Conservation (phyloP, 768 basidiomycete species). For the Pisolithus orientalis region DNA sequence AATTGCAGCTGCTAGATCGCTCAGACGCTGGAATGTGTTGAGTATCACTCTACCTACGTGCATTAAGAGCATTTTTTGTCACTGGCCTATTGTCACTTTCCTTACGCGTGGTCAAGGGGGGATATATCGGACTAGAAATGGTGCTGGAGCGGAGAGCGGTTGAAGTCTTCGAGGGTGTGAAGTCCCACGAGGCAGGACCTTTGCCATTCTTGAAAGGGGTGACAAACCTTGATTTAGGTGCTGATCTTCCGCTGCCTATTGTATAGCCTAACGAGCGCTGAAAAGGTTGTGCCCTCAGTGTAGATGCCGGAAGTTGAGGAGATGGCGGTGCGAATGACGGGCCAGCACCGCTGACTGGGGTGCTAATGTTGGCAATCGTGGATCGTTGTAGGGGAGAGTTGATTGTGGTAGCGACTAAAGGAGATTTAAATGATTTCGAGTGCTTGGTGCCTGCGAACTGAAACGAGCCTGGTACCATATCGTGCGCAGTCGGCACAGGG, state of each 20-base stretch:
- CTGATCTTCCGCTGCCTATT: conserved; percentile 19
- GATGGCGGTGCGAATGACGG: conserved; percentile 16
- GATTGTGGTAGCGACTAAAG: conserved; percentile 24
- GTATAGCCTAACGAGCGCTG: conserved; percentile 21
- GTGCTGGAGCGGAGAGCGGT: conserved; percentile 1
- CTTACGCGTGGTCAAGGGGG: conserved; percentile 11
- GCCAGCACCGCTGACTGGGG: conserved; percentile 10
- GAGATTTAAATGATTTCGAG: conserved; percentile 43
- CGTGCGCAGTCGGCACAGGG: conserved; percentile 30
- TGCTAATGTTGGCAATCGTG: conserved; percentile 25
- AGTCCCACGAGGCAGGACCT: conserved; percentile 32
- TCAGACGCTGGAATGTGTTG: background rate
- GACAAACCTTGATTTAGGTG: conserved; percentile 38
- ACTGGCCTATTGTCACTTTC: conserved; percentile 4
- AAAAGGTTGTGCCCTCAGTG: conserved; percentile 8
- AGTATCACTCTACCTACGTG: background rate
- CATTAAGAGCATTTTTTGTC: conserved; percentile 24
- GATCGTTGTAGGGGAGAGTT: conserved; percentile 9
- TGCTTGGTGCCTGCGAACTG: conserved; percentile 9
- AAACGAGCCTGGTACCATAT: conserved; percentile 14
- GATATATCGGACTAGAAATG: conserved; percentile 16
- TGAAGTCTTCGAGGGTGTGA: background rate
- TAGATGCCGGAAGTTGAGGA: conserved; percentile 30
- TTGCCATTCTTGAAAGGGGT: conserved; percentile 59
- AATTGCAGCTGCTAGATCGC: conserved; percentile 22